These are phyloP conservation scores for Trichoderma reesei DNA, from an alignment of 495 filamentous ascomycete genomes.

Conservation along the genomic window DNA sequence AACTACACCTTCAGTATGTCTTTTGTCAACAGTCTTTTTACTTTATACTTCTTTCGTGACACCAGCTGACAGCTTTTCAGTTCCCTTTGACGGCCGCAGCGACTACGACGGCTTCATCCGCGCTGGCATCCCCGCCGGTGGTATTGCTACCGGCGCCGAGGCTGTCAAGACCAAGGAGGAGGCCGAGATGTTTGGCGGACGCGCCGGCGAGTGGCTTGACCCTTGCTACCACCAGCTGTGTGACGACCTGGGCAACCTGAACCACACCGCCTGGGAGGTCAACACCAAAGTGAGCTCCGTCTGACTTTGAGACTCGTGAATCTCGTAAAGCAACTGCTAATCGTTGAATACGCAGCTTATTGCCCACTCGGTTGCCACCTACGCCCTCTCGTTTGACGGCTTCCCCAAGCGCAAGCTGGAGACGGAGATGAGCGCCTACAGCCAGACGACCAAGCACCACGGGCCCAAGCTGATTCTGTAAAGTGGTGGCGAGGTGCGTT, in stretches of 20 bases:
- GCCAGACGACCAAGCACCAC: conserved; percentile 7
- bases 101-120: conserved; percentile 49
- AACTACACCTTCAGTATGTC: conserved; percentile 37
- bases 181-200: conserved; percentile 41
- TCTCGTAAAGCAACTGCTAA: conserved; percentile 13
- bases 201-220: conserved; percentile 42
- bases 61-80: not conserved
- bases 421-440: conserved; percentile 10
- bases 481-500: not conserved
- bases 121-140: conserved; percentile 43
- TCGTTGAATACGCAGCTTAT: conserved; percentile 29
- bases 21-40: not conserved
- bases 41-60: too few species aligned
- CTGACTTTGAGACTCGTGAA: too few species aligned
- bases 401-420: conserved; percentile 37
- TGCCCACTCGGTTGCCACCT: conserved; percentile 45
- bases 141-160: conserved; percentile 53
- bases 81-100: conserved; percentile 46
- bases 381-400: conserved; percentile 40
- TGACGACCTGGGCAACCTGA: conserved; percentile 40
- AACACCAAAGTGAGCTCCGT: conserved; percentile 38
- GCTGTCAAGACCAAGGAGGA: conserved; percentile 46
- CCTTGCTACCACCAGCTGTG: conserved; percentile 48
- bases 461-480: not conserved
- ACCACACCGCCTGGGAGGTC: conserved; percentile 41